Conservation (phyloP, 345 rosid species). For the Melaleuca quinquenervia region DNA sequence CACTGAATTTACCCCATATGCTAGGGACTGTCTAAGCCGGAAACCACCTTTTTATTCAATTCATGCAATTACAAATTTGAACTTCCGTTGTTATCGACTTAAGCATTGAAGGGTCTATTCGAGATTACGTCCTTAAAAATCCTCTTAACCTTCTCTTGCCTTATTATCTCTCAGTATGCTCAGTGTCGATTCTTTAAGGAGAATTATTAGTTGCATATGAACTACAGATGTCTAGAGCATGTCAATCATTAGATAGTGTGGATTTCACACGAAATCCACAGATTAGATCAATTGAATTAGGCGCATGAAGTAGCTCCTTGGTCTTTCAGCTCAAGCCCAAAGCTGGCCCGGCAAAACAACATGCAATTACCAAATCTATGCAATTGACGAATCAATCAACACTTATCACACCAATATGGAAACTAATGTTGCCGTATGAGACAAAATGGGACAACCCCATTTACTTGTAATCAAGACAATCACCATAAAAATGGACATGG, state of each 20-base stretch:
- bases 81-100: neutral
- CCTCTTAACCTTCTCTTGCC: neutral
- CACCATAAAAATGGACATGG: neutral
- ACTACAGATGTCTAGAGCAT: rapidly evolving
- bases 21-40: neutral
- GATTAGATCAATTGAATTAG: neutral
- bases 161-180: neutral
- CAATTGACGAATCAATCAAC: neutral
- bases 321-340: neutral
- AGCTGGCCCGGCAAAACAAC: neutral
- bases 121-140: neutral
- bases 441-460: neutral
- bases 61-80: neutral
- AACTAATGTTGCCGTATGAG: neutral
- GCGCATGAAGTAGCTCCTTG: neutral
- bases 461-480: neutral
- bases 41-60: neutral
- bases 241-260: rapidly evolving
- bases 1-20: neutral
- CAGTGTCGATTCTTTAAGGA: neutral
- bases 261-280: neutral
- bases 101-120: neutral
- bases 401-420: neutral
- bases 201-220: neutral
- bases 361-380: neutral